Base-by-base conservation (phyloP, 2,329 filamentous ascomycete species). In the Orbilia javanica region DNA sequence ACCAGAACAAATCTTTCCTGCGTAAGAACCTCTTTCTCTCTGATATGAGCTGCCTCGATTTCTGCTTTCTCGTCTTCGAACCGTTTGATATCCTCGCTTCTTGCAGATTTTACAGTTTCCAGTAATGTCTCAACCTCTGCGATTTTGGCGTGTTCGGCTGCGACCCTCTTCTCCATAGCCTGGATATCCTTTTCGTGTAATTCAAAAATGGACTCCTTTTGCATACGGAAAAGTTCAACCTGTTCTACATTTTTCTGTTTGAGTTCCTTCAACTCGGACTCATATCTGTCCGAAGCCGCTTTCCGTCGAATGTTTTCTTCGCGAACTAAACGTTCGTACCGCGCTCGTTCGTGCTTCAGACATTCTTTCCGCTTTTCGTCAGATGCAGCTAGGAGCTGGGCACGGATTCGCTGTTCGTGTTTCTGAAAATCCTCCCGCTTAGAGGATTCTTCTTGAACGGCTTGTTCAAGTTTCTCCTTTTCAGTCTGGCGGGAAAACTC, bases 371-470 rank as follows among this genome's bases (percentile, higher is more conserved):
- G 67, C 39, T 78, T 78, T 44, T 72, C 67, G 22, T 78, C 74
- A 27, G 74, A 78, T 34, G 74, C 74, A 15, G 74, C 74, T 15
- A 78, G 25, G 6, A 78, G 60, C 27, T 78, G 74, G 15, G 74
- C 74, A 46, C 74, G 50, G 34, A 78, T 78, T 5, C 74, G 60
- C 44, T 78, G 74, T 55, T 78, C 74, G 55, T 78, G 74, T 48
- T 78, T 78, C 25, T 78, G 74, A 34, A 78, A 78, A 11, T 78
- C 74, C 36, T 78, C 74, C 11, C 74, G 74, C 55, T 78, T 78
- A 3, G 53, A 48, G 13, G 62, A 50, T 36, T 78, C 74, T 68
- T 78, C 74, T 13, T 71, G 60, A 34, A 78, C 63, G n/a, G 62
- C 67, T 6, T 55, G 31, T 27, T 78, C 74, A 4, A 78, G 67